phyloP scores from a whole-genome alignment of 306 rosid species.

The Cucumis cinereus region DNA sequence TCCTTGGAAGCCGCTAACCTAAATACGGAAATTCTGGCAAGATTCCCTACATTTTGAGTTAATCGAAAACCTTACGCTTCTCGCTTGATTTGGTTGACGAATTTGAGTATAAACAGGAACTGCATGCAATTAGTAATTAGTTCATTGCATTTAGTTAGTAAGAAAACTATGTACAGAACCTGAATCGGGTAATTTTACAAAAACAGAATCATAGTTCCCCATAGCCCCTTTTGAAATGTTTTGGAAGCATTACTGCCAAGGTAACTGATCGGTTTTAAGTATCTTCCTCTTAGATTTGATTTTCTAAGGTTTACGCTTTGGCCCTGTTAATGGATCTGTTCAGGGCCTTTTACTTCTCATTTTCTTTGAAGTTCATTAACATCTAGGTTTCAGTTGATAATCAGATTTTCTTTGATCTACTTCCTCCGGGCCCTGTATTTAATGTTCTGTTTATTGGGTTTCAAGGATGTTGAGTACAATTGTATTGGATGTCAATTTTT shows the following conservation, averaged over 20 bases:
- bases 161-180: background rate
- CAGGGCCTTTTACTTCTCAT: background rate
- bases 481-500: background rate
- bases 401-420: background rate
- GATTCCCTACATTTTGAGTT: background rate
- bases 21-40: background rate
- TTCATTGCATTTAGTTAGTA: background rate
- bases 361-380: background rate
- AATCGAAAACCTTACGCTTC: background rate
- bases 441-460: background rate
- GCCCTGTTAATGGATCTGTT: background rate
- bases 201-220: background rate
- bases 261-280: background rate
- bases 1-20: background rate
- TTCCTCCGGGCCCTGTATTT: background rate
- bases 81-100: background rate
- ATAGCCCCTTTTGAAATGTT: background rate
- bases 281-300: background rate
- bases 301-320: background rate
- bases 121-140: background rate
- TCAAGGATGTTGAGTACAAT: background rate
- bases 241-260: background rate
- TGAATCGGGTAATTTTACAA: background rate
- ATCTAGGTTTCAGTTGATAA: background rate
- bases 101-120: background rate